These are phyloP conservation scores for Globisporangium radiosum DNA, from an alignment of 352 stramenopile genomes.

Conservation along the genomic window DNA sequence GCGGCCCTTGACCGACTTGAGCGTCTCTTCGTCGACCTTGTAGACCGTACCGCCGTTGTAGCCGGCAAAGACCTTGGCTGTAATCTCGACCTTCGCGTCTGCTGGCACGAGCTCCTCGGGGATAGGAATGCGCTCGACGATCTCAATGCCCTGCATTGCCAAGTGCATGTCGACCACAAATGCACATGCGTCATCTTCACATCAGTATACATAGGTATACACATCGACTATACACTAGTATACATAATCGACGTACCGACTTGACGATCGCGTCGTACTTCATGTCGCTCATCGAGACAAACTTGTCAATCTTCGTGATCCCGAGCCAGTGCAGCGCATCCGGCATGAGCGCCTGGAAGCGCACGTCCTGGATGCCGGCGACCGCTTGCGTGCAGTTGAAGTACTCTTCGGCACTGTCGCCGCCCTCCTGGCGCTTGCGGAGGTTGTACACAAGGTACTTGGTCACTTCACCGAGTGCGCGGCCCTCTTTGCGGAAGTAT, in stretches of 20 bases:
- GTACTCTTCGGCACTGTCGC: constrained; percentile 96
- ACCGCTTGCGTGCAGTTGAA: constrained; percentile 99
- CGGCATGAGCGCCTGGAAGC: constrained; percentile 99
- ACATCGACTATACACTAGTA: no score
- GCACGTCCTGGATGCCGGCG: constrained; percentile 95
- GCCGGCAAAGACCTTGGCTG: constrained; percentile 93
- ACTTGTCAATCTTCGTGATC: constrained; percentile 91
- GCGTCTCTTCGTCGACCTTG: constrained; percentile 88
- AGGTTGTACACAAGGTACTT: constrained; percentile 99
- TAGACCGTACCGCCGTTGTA: constrained; percentile 89
- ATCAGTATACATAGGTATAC: no score
- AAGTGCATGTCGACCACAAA: no score
- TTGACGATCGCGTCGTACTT: constrained; percentile 99
- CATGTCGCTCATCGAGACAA: constrained; percentile 99
- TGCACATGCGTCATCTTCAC: no score
- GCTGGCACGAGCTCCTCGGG: constrained; percentile 95
- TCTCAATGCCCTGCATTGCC: constrained; percentile 90
- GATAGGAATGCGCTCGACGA: constrained; percentile 98
- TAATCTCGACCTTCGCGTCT: constrained; percentile 98
- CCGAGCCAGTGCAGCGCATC: constrained; percentile 99
- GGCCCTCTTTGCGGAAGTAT: constrained; percentile 99
- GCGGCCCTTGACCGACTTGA: constrained; percentile 93
- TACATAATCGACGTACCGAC: constrained; percentile 50
- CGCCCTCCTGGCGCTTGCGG: constrained; percentile 96
- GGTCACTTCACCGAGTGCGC: constrained; percentile 96